Evolutionary conservation across 306 rosid genomes (phyloP).

Genomic region (Coriaria nepalensis): DNA sequence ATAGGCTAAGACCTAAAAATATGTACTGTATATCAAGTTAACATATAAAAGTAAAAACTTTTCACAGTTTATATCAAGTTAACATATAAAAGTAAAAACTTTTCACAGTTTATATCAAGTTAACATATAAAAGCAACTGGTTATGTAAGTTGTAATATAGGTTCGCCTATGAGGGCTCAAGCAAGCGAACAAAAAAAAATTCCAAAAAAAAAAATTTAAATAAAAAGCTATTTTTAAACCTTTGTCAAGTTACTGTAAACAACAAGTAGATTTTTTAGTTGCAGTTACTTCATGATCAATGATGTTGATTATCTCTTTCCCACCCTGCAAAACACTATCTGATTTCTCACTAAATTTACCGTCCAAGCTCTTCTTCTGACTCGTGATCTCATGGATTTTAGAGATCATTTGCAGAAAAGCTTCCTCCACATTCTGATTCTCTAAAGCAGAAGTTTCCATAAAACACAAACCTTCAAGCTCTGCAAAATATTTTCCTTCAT

Average conservation of each 20-base stretch:
- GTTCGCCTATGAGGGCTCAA: too few relatives aligned
- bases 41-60: too few relatives aligned
- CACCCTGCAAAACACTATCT: constrained; percentile 17
- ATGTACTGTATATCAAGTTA: too few relatives aligned
- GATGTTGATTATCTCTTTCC: constrained; percentile 41
- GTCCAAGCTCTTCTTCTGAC: constrained; percentile 50
- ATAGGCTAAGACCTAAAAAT: too few relatives aligned
- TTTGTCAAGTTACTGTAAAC: constrained; percentile 6
- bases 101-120: too few relatives aligned
- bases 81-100: too few relatives aligned
- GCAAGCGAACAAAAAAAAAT: too few relatives aligned
- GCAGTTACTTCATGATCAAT: constrained; percentile 67
- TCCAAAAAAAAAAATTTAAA: too few relatives aligned
- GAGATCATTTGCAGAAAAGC: constrained; percentile 61
- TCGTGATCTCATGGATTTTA: constrained; percentile 49
- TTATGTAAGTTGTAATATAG: too few relatives aligned
- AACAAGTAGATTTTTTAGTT: constrained; percentile 46
- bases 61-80: too few relatives aligned
- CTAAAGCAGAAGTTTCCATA: constrained; percentile 89
- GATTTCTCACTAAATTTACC: constrained; percentile 14
- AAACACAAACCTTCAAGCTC: constrained; percentile 56
- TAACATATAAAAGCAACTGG: too few relatives aligned
- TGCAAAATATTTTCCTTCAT: constrained; percentile 53
- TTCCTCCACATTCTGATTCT: constrained; percentile 66
- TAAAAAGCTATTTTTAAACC: too few relatives aligned